Percentiles rank a stretch among this genome's conserved stretches.
These are phyloP conservation scores for Eimeria praecox DNA, from an alignment of 169 alveolate species.

Conservation along the genomic window DNA sequence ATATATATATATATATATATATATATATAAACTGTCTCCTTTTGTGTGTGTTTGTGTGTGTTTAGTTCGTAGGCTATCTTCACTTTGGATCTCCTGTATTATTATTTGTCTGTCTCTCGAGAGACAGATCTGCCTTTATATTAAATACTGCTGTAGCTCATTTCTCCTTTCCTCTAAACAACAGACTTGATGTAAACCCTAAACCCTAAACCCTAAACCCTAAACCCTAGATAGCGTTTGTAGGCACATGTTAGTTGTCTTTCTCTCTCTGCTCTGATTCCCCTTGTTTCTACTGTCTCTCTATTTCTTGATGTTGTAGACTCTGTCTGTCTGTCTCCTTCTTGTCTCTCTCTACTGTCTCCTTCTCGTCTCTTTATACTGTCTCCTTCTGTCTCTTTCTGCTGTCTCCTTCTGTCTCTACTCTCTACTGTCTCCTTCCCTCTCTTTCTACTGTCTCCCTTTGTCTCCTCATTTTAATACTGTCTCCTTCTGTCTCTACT, in stretches of 20 bases:
- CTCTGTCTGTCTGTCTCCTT: background rate
- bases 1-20: too few species aligned
- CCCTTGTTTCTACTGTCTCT: too few species aligned
- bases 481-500: background rate
- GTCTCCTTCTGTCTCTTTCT: too few species aligned
- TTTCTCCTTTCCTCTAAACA: conserved; percentile 61
- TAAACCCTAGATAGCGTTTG: background rate
- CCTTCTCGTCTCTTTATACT: background rate
- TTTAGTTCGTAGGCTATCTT: conserved; percentile 57
- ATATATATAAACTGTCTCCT: background rate
- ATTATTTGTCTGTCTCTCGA: conserved; percentile 18
- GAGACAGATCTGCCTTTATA: background rate
- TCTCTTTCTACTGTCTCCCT: too few species aligned
- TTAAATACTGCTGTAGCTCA: conserved; percentile 29
- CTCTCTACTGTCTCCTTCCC: background rate
- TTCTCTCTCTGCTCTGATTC: background rate
- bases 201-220: background rate
- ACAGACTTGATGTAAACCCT: conserved; percentile 59
- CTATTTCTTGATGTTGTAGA: too few species aligned
- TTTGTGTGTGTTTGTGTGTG: background rate
- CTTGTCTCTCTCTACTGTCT: background rate
- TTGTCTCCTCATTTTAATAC: background rate
- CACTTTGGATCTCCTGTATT: conserved; percentile 53
- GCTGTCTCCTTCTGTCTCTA: background rate
- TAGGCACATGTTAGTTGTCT: background rate